Percentiles rank a stretch among this genome's conserved stretches.
Evolutionary conservation across 208 protist genomes (phyloP).

Genomic region (Leishmania major): DNA sequence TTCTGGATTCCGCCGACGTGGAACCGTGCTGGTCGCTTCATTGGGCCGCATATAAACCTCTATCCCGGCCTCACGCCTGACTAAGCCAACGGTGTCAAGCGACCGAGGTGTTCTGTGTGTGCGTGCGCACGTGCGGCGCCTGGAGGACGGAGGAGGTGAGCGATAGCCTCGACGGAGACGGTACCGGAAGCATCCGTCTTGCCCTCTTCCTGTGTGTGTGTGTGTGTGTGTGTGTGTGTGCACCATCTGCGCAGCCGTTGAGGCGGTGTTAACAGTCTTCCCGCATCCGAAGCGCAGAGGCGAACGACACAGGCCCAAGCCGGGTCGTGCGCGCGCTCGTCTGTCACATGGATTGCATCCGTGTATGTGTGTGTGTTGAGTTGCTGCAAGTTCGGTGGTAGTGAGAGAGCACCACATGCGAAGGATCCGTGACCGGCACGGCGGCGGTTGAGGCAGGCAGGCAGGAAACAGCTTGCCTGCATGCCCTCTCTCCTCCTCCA

Average conservation of each 20-base stretch:
- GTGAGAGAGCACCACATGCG: not conserved
- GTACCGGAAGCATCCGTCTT: not conserved
- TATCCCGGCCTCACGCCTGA: conserved; percentile 90
- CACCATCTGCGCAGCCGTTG: not conserved
- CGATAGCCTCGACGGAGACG: not conserved
- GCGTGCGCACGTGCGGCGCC: not conserved
- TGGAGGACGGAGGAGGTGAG: not conserved
- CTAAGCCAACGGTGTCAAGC: conserved; percentile 23
- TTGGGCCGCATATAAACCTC: conserved; percentile 83
- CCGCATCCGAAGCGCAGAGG: not conserved
- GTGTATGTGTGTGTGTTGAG: not conserved
- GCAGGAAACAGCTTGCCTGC: not conserved
- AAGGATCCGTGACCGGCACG: not conserved
- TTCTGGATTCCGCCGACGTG: conserved; percentile 92
- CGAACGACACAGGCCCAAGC: not conserved
- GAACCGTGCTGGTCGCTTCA: conserved; percentile 78
- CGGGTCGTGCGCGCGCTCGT: not conserved
- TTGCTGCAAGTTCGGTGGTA: not conserved
- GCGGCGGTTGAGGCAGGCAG: not conserved
- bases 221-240: not conserved
- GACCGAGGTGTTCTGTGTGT: not conserved
- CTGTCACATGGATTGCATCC: not conserved
- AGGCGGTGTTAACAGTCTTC: not conserved
- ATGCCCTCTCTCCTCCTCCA: not conserved
- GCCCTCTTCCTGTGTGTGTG: not conserved